Conservation (phyloP, 768 basidiomycete genomes). For the Rhizopogon vinicolor region DNA sequence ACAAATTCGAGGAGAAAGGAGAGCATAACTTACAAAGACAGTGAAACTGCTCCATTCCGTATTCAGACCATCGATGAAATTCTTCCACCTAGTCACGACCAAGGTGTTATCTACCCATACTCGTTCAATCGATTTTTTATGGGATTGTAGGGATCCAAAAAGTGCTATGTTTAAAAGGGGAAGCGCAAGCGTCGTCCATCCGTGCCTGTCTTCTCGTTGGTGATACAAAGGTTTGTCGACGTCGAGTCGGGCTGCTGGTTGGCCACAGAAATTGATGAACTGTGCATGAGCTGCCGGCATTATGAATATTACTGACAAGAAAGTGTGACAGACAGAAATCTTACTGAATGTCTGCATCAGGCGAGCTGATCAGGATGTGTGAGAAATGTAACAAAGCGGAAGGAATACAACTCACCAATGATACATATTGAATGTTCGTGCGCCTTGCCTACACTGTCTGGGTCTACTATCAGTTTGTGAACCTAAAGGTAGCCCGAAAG, state of each 20-base stretch:
- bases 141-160: slow-evolving; percentile 42
- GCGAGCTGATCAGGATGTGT: neutral
- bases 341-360: slow-evolving; percentile 8
- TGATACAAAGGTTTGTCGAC: slow-evolving; percentile 20
- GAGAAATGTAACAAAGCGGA: neutral
- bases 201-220: neutral
- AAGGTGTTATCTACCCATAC: slow-evolving; percentile 43
- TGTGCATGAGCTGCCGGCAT: slow-evolving; percentile 17
- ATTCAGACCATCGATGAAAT: slow-evolving; percentile 35
- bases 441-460: neutral
- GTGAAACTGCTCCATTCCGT: slow-evolving; percentile 46
- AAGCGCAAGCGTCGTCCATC: slow-evolving; percentile 29
- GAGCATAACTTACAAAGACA: slow-evolving; percentile 31
- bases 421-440: slow-evolving; percentile 4
- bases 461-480: no score
- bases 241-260: slow-evolving; percentile 31
- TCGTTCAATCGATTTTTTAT: slow-evolving; percentile 33
- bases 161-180: slow-evolving; percentile 32
- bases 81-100: slow-evolving; percentile 32
- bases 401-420: neutral
- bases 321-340: neutral
- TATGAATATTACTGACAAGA: slow-evolving; percentile 5
- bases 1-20: no score
- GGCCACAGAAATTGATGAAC: slow-evolving; percentile 33
- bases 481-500: no score